Base-by-base conservation (phyloP, 1,284 basidiomycete genomes). In the Termitomyces sp. region DNA sequence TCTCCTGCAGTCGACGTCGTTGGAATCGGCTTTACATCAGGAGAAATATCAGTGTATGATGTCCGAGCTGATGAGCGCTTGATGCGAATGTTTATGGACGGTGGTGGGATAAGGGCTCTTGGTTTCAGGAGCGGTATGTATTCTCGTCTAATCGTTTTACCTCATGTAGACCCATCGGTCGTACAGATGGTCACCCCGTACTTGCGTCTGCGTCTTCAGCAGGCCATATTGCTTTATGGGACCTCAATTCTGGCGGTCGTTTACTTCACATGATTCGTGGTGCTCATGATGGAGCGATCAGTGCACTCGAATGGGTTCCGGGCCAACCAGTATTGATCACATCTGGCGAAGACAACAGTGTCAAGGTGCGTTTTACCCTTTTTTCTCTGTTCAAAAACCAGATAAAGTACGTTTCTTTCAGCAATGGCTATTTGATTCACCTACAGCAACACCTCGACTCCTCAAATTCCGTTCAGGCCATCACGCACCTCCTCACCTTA, bases 391-490 rank as follows among this genome's bases (percentile, higher is more conserved):
- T 5, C 6, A 7, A 41, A 7, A 2, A 24, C 10, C 13, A 21
- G 15, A 28, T 4, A 31, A 17, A 34, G 39, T 13, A 55, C 31
- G 26, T 28, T 3, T 33, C n/a, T 19, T 47, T 45, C 21, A 95
- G 93, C 94, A 99, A 92, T 99, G 97, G 96, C 73, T 97, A 45
- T 97, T 98, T 63, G 97, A 99, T 67, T 90, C 93, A 0, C 91
- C 92, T 0, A 89, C 89, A 0, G 77, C 90, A 1, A 78, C 91
- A 10, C 94, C 96, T 2, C 81, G 93, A 41, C 73, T 99, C 12
- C 81, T 98, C 44, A 98, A 98, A 74, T 90, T 84, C 67, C 83
- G 97, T 45, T 90, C 92, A 0, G 97, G 97, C 21, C 97, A 99
- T 65, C 88, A 91, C 62, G 80, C 86, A 0, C 94, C 96, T 12